Evolutionary conservation across 805 yeast genomes (phyloP), one percentile per base, ranked within the genome.

Genomic region (Hagleromyces aurorensis): DNA sequence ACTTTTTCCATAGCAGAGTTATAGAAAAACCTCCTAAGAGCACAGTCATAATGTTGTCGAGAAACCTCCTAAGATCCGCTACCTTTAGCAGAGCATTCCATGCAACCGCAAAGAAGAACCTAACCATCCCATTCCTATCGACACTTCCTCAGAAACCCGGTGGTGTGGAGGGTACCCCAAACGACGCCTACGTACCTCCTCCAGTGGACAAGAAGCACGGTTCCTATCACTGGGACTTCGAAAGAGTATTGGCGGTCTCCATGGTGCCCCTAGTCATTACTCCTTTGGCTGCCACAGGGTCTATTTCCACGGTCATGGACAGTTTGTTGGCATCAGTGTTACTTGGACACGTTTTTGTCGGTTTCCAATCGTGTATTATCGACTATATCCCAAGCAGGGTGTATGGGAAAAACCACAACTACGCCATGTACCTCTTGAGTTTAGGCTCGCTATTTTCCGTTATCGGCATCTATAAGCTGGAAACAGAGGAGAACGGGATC

Each of bases 201-300:
- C 57, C 65, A 22, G 55, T 76, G 4, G 65, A 71, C 48, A 72
- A 67, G 41, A 50, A 65, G 29, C 87, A 85, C 50, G 96, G 97
- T 27, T 81, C 93, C 14, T 70, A 74, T 55, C 97, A 87, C 65
- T 89, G 98, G 98, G 65, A 82, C n/a, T 76, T 78, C 46, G 98
- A 89, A 66, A 73, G 83, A 44, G 48, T 72, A 4, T 61, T 85
- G 19, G 68, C 93, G 3, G 55, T 78, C 11, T 73, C 78, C 7
- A 63, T 87, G 55, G 69, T 85, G 14, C 98, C 98, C 18, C 62
- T 89, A 37, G 67, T 76, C 16, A 69, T 78, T 21, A 62, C 77
- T 13, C 95, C 97, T 13, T 71, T 86, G 43, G 70, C 79, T 21
- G 68, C 79, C 26, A 40, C 49, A 9, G 96, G 94, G 16, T 71